Base-by-base conservation (phyloP, 441 rosid species). In the Erodium moschatum region DNA sequence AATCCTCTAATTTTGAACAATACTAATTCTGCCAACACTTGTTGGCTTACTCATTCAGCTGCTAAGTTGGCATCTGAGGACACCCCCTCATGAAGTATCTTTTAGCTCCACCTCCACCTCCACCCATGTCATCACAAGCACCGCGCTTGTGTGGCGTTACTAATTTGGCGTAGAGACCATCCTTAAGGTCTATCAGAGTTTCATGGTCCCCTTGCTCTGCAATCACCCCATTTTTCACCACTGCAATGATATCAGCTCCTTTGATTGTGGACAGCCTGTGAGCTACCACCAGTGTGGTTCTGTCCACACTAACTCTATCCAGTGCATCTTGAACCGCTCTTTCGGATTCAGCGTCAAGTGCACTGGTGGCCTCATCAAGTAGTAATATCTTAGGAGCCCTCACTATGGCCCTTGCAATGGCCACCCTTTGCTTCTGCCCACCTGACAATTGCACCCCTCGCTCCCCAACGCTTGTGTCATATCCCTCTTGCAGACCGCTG, bases 351-450 rank as follows among this genome's bases (percentile, higher is more conserved):
- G 89, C 87, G 31, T 90, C 96, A 0, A 87, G 78, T 0, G 98
- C 89, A 64, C 98, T 90, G 0, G 85, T 88, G 31, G 93, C 97
- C 70, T 92, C 96, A 31, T 87, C 87, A 1, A 85, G 70, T 0
- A 87, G 80, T 61, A 88, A 62, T 72, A 87, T 77, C 66, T 79
- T 88, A 0, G 90, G 93, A 40, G 72, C 82, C 65, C 84, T 92
- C 0, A 83, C 79, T 0, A 92, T 83, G 0, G 98, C 97, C 2
- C 96, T 81, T 0, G 90, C 90, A 46, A 88, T 87, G 7, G 88
- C 98, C 67, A 90, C 84, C 64, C 90, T 67, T 70, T 92, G 89
- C 77, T 90, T 92, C 67, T 90, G 96, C 3, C 97, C 85, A 0
- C 96, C 89, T 0, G 93, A 88, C 73, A 88, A 8, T 7, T 89